These are phyloP conservation scores for Fusarium xyrophilum DNA, from an alignment of 2,329 filamentous ascomycete species.

Conservation along the genomic window DNA sequence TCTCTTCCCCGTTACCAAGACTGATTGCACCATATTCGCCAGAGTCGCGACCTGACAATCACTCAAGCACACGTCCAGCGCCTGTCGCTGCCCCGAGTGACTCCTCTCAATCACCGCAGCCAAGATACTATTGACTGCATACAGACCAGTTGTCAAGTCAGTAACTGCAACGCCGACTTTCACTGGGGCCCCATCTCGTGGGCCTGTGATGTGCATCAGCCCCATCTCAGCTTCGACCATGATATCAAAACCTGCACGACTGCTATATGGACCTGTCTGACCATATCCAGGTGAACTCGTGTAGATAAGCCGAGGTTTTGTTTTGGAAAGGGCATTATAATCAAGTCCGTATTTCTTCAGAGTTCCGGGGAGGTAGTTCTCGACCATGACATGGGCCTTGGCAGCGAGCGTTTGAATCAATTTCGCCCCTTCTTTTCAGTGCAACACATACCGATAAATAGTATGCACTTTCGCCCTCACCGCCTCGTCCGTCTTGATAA, in stretches of 20 bases:
- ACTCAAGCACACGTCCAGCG: constrained; percentile 86
- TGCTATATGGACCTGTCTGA: constrained; percentile 86
- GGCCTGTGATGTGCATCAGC: constrained; percentile 95
- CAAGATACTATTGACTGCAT: constrained; percentile 93
- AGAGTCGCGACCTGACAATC: constrained; percentile 96
- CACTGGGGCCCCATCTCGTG: constrained; percentile 83
- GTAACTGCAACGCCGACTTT: constrained; percentile 97
- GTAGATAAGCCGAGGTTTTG: constrained; percentile 88
- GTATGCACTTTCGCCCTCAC: constrained; percentile 83
- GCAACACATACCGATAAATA: constrained; percentile 72
- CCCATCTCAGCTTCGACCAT: constrained; percentile 99
- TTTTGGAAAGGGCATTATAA: constrained; percentile 75
- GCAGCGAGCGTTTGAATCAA: constrained; percentile 84
- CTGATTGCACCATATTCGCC: constrained; percentile 90
- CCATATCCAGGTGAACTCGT: constrained; percentile 96
- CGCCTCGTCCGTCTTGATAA: constrained; percentile 69
- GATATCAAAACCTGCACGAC: constrained; percentile 92
- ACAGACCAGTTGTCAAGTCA: constrained; percentile 90
- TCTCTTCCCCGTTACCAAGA: constrained; percentile 81
- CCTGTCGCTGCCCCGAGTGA: constrained; percentile 80
- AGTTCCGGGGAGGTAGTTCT: constrained; percentile 91
- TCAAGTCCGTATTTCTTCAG: constrained; percentile 94
- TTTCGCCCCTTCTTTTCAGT: constrained; percentile 71
- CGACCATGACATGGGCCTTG: constrained; percentile 87
- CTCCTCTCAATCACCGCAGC: constrained; percentile 79